These are phyloP conservation scores for Coprinellus aureogranulatus DNA, from an alignment of 768 basidiomycete species.

Conservation along the genomic window DNA sequence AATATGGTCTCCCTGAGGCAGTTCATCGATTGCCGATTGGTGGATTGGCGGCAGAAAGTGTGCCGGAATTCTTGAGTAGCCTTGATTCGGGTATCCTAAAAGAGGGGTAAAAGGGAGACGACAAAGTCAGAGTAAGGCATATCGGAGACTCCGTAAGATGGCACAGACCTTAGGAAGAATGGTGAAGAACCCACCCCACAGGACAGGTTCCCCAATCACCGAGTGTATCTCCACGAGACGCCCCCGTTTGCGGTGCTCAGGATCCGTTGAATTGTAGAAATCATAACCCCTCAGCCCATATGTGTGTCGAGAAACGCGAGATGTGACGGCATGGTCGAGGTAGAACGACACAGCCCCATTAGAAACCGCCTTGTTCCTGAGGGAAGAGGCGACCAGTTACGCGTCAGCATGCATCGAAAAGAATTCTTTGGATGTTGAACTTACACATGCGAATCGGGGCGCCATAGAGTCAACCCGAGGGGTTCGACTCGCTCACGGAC, in stretches of 20 bases:
- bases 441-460: slow-evolving; percentile 51
- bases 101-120: background rate
- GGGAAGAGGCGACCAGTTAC: background rate
- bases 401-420: background rate
- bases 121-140: background rate
- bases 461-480: slow-evolving; percentile 34
- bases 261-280: slow-evolving; percentile 30
- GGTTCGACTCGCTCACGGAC: slow-evolving; percentile 34
- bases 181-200: slow-evolving; percentile 38
- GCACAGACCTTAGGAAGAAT: slow-evolving; percentile 40
- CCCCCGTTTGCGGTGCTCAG: slow-evolving; percentile 37
- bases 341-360: slow-evolving; percentile 34
- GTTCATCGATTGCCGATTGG: background rate
- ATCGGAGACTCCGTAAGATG: no score
- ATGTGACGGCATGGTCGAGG: slow-evolving; percentile 42
- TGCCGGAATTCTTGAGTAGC: slow-evolving; percentile 40
- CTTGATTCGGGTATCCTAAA: slow-evolving; percentile 41
- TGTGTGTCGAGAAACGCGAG: slow-evolving; percentile 38
- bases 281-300: slow-evolving; percentile 29
- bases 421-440: slow-evolving; percentile 10
- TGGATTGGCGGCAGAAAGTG: background rate
- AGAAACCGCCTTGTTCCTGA: slow-evolving; percentile 41
- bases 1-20: background rate
- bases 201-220: slow-evolving; percentile 34
- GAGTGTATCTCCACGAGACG: slow-evolving; percentile 21